These are phyloP conservation scores for Oryza brachyantha DNA, from an alignment of 176 grass and related monocot genomes.

Conservation along the genomic window DNA sequence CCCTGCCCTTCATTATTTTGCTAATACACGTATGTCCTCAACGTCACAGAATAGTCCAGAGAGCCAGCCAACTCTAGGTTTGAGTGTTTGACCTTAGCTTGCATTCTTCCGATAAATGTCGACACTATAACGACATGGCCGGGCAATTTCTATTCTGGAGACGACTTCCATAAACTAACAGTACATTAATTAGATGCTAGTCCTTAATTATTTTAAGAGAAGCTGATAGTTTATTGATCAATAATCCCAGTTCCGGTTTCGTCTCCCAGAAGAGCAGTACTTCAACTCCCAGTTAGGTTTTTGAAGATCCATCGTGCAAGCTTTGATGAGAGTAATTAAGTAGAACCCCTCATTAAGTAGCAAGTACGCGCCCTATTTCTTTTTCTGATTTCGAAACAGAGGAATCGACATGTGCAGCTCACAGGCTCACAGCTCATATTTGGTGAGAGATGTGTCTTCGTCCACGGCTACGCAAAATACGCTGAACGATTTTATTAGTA, in stretches of 20 bases:
- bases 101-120: neutral
- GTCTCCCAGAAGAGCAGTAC: neutral
- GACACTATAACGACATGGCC: constrained; percentile 30
- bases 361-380: neutral
- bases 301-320: neutral
- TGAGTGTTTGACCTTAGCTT: neutral
- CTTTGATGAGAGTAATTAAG: neutral
- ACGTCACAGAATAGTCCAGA: neutral
- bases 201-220: neutral
- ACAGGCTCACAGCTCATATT: too few relatives aligned
- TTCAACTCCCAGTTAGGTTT: neutral
- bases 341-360: neutral
- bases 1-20: too few relatives aligned
- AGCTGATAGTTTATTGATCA: neutral
- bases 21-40: neutral
- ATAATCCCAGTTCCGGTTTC: neutral
- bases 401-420: neutral
- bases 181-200: too few relatives aligned
- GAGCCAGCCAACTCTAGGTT: too few relatives aligned
- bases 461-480: too few relatives aligned
- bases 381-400: neutral
- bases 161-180: neutral
- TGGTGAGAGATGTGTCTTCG: neutral
- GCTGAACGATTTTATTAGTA: too few relatives aligned
- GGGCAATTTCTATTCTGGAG: neutral